Evolutionary conservation across 257 asterid genomes (phyloP), one percentile per base, ranked within the genome.

Genomic region (Jaltomata sinuosa): DNA sequence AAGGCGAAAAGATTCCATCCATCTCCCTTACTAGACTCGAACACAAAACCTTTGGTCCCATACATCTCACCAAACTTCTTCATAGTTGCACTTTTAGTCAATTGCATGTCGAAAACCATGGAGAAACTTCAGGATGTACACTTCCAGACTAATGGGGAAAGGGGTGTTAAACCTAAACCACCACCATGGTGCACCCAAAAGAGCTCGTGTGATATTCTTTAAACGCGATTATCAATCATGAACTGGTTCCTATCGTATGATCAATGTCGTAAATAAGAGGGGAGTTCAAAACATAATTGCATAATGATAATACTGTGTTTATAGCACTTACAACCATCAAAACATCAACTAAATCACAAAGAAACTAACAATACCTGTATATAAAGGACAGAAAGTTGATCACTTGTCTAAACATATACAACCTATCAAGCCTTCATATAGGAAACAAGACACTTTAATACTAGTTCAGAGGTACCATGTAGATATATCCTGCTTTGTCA

Each of bases 401-500:
- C 81, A 47, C 61, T 47, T 49, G 29, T 49, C 62, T 77, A 77
- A 77, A 77, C 18, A 49, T 77, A 29, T 77, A 77, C 82, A 77
- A 49, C 82, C 62, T 49, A 49, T 49, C 45, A 77, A 29, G 45
- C 57, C 62, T 49, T 77, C 45, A 49, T 49, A 19, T 77, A 49
- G 45, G 34, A 32, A 83, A 55, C 64, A 29, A 53, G 68, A 83
- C 21, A 62, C 34, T n/a, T 82, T 47, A 42, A 22, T 38, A 29
- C 81, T 14, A 64, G 40, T 61, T 84, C 79, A 84, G 52, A 76
- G 61, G 83, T 76, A 84, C 86, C 86, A 84, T 16, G 83, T 45
- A 55, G 86, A 77, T n/a, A 62, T 50, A 77, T 84, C 86, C 38
- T 42, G 86, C 79, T 84, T 77, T 40, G 74, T 34, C 38, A 84